Evolutionary conservation across 345 rosid genomes (phyloP).

Genomic region (Salix koriyanagi): DNA sequence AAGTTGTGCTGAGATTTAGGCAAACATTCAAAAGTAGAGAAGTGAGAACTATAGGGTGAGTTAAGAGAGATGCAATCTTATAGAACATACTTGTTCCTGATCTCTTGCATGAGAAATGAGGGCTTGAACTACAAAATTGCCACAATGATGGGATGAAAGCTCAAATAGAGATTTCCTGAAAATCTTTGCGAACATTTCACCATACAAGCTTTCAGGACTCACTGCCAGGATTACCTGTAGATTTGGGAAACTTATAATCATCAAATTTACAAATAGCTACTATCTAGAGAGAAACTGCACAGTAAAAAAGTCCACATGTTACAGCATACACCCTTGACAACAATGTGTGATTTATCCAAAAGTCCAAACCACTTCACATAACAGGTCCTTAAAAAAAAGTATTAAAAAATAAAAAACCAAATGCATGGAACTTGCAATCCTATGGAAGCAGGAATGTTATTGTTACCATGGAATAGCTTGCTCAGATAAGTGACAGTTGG

Average conservation of each 20-base stretch:
- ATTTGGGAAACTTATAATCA: background rate
- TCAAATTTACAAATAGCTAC: background rate
- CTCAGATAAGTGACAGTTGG: background rate
- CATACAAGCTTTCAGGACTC: conserved; percentile 71
- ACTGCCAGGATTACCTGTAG: conserved; percentile 88
- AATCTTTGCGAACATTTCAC: conserved; percentile 58
- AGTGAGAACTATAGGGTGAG: no score
- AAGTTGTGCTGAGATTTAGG: background rate
- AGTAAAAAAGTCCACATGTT: no score
- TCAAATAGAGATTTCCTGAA: conserved; percentile 64
- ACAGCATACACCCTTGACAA: background rate
- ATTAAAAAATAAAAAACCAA: background rate
- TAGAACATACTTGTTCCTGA: conserved; percentile 57
- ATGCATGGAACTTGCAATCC: background rate
- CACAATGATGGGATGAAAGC: conserved; percentile 81
- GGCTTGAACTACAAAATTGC: conserved; percentile 87
- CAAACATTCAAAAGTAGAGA: background rate
- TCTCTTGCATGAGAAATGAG: conserved; percentile 65
- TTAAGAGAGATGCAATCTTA: background rate
- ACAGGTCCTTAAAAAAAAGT: background rate
- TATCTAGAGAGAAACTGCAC: background rate
- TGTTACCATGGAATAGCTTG: background rate
- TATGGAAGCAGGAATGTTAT: background rate
- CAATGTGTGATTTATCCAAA: background rate
- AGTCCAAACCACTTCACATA: background rate